phyloP scores from a whole-genome alignment of 2,329 filamentous ascomycete genomes.

The Curvularia spicifera region DNA sequence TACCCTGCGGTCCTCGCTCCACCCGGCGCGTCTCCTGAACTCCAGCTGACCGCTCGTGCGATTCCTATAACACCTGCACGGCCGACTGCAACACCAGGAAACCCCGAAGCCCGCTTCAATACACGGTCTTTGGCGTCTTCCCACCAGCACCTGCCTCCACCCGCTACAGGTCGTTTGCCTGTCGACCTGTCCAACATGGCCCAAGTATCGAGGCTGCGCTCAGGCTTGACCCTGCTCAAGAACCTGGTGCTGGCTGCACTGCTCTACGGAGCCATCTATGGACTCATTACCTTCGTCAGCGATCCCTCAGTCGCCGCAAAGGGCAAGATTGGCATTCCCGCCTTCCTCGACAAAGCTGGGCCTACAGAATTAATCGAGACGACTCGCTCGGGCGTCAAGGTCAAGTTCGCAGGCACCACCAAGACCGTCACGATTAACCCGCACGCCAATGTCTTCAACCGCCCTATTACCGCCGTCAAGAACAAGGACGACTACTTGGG shows the following conservation, averaged over 20 bases:
- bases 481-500: conserved; percentile 61
- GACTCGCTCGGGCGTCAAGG: conserved; percentile 49
- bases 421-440: conserved; percentile 57
- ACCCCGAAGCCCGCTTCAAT: not conserved
- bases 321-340: conserved; percentile 52
- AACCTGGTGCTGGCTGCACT: conserved; percentile 54
- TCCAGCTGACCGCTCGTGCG: not conserved
- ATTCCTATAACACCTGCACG: not conserved
- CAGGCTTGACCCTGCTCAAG: conserved; percentile 49
- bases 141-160: conserved; percentile 12
- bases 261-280: conserved; percentile 52
- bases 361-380: conserved; percentile 52
- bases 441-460: conserved; percentile 62
- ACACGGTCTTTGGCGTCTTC: conserved; percentile 17
- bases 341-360: conserved; percentile 51
- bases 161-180: conserved; percentile 28
- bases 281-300: conserved; percentile 51
- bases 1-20: not conserved
- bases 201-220: conserved; percentile 40
- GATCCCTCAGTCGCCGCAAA: conserved; percentile 50
- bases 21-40: conserved; percentile 3
- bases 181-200: conserved; percentile 38
- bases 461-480: conserved; percentile 58
- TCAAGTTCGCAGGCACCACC: conserved; percentile 53
- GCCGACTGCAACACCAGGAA: not conserved